Evolutionary conservation across 2,329 filamentous ascomycete genomes (phyloP).

Genomic region (Cladophialophora exuberans): DNA sequence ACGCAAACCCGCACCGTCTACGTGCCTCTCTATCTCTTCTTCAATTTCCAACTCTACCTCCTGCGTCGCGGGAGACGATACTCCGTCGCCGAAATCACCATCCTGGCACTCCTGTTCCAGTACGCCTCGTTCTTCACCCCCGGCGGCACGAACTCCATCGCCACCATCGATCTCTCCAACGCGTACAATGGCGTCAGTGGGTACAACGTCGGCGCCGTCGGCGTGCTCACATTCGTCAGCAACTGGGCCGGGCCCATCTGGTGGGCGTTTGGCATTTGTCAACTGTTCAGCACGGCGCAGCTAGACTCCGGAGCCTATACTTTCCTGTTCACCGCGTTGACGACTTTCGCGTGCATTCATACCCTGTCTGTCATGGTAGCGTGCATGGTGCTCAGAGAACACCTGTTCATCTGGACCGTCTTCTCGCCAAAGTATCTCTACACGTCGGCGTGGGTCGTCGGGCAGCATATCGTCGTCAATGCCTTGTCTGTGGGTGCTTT

Average conservation of each 20-base stretch:
- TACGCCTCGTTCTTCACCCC: conserved; percentile 86
- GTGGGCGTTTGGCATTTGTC: conserved; percentile 70
- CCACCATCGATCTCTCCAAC: conserved; percentile 89
- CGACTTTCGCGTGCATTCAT: conserved; percentile 66
- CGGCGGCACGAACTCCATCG: conserved; percentile 92
- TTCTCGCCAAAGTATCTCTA: conserved; percentile 98
- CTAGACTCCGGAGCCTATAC: conserved; percentile 38
- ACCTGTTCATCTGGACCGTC: conserved; percentile 98
- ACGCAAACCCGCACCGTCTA: conserved; percentile 87
- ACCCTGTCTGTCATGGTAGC: conserved; percentile 81
- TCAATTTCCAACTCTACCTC: conserved; percentile 63
- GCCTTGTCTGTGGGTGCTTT: conserved; percentile 54
- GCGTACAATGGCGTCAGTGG: conserved; percentile 88
- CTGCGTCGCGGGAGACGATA: conserved; percentile 50
- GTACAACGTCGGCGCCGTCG: conserved; percentile 82
- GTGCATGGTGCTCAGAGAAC: conserved; percentile 79
- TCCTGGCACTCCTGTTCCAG: conserved; percentile 75
- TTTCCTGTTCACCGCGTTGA: conserved; percentile 60
- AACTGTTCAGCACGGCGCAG: conserved; percentile 19
- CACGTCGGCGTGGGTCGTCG: conserved; percentile 82
- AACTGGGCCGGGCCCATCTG: conserved; percentile 94
- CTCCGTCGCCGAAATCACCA: conserved; percentile 62
- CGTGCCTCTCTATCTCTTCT: conserved; percentile 80
- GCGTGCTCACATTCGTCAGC: conserved; percentile 77
- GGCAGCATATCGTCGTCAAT: conserved; percentile 77